phyloP scores from a whole-genome alignment of 73 alveolate species.

The Blepharisma stoltei region DNA sequence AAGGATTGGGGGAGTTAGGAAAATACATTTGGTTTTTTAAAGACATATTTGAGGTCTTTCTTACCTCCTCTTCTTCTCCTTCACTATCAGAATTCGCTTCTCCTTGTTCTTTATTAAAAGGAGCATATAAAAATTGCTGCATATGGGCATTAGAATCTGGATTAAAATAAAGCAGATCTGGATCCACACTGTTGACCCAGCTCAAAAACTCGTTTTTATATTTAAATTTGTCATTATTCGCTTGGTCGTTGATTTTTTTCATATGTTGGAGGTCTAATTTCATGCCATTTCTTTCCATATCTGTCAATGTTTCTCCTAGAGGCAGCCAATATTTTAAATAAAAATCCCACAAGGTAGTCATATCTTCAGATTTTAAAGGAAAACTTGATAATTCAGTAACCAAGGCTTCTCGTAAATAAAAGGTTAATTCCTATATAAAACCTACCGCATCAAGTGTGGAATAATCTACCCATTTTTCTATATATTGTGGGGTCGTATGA shows the following conservation, averaged over 20 bases:
- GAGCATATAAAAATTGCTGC: conserved; percentile 83
- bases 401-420: conserved; percentile 55
- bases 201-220: conserved; percentile 57
- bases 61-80: conserved; percentile 42
- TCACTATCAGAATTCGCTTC: conserved; percentile 9
- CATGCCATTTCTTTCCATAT: conserved; percentile 84
- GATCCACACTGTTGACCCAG: conserved; percentile 53
- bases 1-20: no score
- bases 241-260: conserved; percentile 48
- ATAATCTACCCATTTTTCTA: conserved; percentile 73
- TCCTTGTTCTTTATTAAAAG: conserved; percentile 54
- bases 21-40: conserved; percentile 26
- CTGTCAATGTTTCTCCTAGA: conserved; percentile 83
- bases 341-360: conserved; percentile 55
- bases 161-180: conserved; percentile 62
- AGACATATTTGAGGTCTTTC: conserved; percentile 1
- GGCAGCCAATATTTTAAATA: conserved; percentile 82
- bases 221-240: conserved; percentile 63
- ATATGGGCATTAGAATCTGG: conserved; percentile 62
- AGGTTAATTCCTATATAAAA: conserved; percentile 45
- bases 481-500: conserved; percentile 63
- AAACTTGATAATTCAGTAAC: conserved; percentile 26
- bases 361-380: conserved; percentile 41
- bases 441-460: conserved; percentile 87
- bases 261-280: conserved; percentile 64